Base-by-base conservation (phyloP, 139 green algal species). In the Volvox reticuliferus region DNA sequence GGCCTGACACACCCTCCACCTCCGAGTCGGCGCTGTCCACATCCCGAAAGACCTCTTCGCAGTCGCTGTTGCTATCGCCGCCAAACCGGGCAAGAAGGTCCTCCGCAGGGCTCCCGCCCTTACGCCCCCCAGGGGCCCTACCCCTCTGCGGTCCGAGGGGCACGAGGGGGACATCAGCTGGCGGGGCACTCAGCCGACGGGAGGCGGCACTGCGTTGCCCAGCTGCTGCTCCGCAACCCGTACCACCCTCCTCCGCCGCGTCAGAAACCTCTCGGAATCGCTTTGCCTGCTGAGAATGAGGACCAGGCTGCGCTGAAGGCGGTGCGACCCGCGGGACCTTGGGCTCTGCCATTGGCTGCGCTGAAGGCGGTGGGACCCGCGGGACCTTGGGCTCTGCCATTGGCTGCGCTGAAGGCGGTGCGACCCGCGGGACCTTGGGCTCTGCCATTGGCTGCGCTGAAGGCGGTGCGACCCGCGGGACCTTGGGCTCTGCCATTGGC, bases 21-120 rank as follows among this genome's bases (percentile, higher is more conserved):
- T 24, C 65, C 65, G 12, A 30, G 65, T 28, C 65, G 65, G 24
- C 12, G 65, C 24, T 28, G 65, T 73, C 82, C 86, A 90, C 71
- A 24, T 90, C 86, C 18, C 5, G n/a, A 32, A 90, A 90, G 18
- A 75, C 44, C 86, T 90, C 85, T 50, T 89, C 71, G n/a, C 73
- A 32, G 44, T 89, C 85, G 85, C 71, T 82, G 69, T 89, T 67
- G 13, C 61, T 86, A 55, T 62, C 82, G 85, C 50, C 73, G 20
- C 73, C 86, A 19, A 90, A 90, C 9, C 71, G 44, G 1, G 50
- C 71, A 50, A 90, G 86, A 73, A 33, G 18, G 0, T 87, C 81
- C 65, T 73, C 65, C 65, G 65, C 65, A 30, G 65, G 65, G 24
- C 2, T 12, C 65, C 24, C 21, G 65, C 65, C 65, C 65, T 12